Evolutionary conservation across 805 yeast species (phyloP).

Genomic region (Spathaspora girioi): DNA sequence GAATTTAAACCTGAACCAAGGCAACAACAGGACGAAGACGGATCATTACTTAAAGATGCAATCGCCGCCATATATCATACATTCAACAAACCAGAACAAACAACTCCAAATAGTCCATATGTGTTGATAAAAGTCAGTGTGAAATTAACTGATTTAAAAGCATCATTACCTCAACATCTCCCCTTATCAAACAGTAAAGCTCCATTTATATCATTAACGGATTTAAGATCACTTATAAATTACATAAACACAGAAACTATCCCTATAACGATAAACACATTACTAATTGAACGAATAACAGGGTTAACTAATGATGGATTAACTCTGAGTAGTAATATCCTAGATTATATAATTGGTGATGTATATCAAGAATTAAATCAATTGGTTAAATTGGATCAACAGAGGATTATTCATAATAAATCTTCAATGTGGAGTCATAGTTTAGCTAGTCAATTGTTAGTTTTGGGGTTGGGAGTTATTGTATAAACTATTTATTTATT

Average conservation of each 20-base stretch:
- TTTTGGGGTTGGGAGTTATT: slow-evolving; percentile 59
- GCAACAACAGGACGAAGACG: slow-evolving; percentile 11
- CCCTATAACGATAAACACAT: slow-evolving; percentile 36
- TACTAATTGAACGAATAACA: slow-evolving; percentile 35
- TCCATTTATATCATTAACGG: slow-evolving; percentile 56
- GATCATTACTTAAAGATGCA: slow-evolving; percentile 34
- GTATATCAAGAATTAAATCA: slow-evolving; percentile 54
- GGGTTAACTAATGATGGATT: slow-evolving; percentile 36
- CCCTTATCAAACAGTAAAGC: slow-evolving; percentile 46
- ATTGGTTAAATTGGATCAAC: slow-evolving; percentile 54
- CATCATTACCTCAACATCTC: slow-evolving; percentile 49
- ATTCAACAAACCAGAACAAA: slow-evolving; percentile 20
- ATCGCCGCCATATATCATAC: slow-evolving; percentile 40
- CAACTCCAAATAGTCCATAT: slow-evolving; percentile 27
- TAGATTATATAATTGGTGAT: slow-evolving; percentile 53
- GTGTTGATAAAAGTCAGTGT: slow-evolving; percentile 66
- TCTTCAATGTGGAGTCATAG: slow-evolving; percentile 56
- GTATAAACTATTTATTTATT: slow-evolving; percentile 27
- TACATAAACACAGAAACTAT: slow-evolving; percentile 44
- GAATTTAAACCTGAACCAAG: slow-evolving; percentile 8
- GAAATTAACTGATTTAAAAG: slow-evolving; percentile 60
- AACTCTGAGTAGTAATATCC: slow-evolving; percentile 41
- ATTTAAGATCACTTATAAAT: slow-evolving; percentile 57
- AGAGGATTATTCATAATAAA: slow-evolving; percentile 39
- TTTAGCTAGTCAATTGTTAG: slow-evolving; percentile 53